Base-by-base conservation (phyloP, 2,329 filamentous ascomycete genomes). In the Aspergillus fumigatiaffinis region DNA sequence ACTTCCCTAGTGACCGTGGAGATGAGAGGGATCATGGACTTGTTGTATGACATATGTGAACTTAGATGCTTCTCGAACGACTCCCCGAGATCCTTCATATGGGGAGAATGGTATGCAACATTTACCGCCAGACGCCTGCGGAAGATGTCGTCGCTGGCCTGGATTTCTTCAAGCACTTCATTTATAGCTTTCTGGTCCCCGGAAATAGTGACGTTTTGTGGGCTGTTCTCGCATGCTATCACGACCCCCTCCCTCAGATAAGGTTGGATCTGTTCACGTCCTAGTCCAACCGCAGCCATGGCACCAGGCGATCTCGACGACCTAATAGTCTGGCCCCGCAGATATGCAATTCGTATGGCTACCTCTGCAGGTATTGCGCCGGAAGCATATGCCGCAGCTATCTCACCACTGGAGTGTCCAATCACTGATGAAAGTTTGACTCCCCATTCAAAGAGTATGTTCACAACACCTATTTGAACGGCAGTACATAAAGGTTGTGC, bases 361-460 rank as follows among this genome's bases (percentile, higher is more conserved):
- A 56, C 44, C 7, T 63, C 51, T 1, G 69, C 70, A 0, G 68
- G 68, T 2, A 84, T 53, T 20, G 74, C 68, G 0, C 80, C 80
- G 0, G 79, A 76, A 0, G 80, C 79, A 59, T 81, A 84, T 0
- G 78, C 81, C 0, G 80, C 80, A 0, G 67, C 79, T 17, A 82
- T 82, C 60, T 83, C 80, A 1, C 80, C 80, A 0, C 76, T 79
- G 0, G 79, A 81, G 60, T 82, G 80, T 2, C 80, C 80, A 2
- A 80, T 71, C 0, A 79, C 77, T 1, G 70, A 71, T 1, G 57
- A 41, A 5, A 77, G 71, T 0, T 52, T 48, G 20, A 81, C 54
- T 3, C 72, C 72, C 4, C 72, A 73, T 0, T 64, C 57, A 0
- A 55, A 55, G 2, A 73, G 59, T 14, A 71, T 50, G n/a, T 68